phyloP scores from a whole-genome alignment of 768 basidiomycete species.

The Tricholoma hemisulphureum region DNA sequence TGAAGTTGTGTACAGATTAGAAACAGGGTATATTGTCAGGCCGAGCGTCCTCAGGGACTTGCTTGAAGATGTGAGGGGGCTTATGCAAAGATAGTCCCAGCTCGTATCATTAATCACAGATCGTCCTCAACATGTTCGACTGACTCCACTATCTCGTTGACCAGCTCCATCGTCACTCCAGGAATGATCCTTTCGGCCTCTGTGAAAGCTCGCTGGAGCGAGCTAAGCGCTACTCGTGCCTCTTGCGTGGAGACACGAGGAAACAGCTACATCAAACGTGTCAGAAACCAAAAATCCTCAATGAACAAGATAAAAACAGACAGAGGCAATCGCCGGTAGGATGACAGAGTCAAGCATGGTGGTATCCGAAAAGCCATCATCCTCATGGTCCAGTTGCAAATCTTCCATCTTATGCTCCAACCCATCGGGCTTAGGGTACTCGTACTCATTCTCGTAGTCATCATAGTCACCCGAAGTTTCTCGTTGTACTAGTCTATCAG shows the following conservation, averaged over 20 bases:
- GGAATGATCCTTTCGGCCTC: conserved; percentile 96
- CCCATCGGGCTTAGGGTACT: conserved; percentile 43
- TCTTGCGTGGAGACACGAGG: conserved; percentile 92
- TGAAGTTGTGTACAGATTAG: background rate
- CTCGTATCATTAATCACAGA: conserved; percentile 35
- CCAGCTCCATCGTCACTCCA: conserved; percentile 88
- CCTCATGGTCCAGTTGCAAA: conserved; percentile 34
- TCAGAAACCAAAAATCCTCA: background rate
- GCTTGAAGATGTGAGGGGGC: background rate
- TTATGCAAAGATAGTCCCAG: background rate
- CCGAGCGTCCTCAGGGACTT: conserved; percentile 2
- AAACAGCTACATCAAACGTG: conserved; percentile 62
- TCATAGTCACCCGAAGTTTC: conserved; percentile 66
- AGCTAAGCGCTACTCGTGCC: conserved; percentile 79
- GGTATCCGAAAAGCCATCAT: conserved; percentile 70
- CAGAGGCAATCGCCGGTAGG: conserved; percentile 93
- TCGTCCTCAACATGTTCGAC: conserved; percentile 88
- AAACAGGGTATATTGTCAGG: conserved; percentile 10
- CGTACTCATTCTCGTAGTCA: conserved; percentile 59
- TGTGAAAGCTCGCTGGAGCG: conserved; percentile 88
- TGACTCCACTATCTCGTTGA: conserved; percentile 92
- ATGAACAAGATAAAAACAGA: conserved; percentile 39
- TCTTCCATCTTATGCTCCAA: conserved; percentile 49
- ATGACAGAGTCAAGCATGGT: conserved; percentile 97
- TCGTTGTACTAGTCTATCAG: conserved; percentile 35